phyloP scores from a whole-genome alignment of 768 basidiomycete genomes.

The Leccinum variicolor region DNA sequence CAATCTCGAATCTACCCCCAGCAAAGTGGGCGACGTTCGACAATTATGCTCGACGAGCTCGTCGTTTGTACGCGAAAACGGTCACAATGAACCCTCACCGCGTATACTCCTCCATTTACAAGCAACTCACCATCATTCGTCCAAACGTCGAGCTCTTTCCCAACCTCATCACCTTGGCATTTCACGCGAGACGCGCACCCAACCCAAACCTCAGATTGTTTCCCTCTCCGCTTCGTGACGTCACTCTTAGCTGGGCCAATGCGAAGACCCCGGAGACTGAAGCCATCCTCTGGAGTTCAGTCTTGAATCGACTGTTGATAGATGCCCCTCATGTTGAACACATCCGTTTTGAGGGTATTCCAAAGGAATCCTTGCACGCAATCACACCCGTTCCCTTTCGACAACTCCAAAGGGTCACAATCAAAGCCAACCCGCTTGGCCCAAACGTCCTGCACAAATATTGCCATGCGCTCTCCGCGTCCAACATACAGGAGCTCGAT shows the following conservation, averaged over 20 bases:
- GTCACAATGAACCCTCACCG: slow-evolving; percentile 26
- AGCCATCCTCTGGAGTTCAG: slow-evolving; percentile 17
- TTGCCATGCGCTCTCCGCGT: slow-evolving; percentile 18
- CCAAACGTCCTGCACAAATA: slow-evolving; percentile 27
- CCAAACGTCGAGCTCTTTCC: slow-evolving; percentile 25
- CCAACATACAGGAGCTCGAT: slow-evolving; percentile 19
- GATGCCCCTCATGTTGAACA: slow-evolving; percentile 22
- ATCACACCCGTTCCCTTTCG: slow-evolving; percentile 18
- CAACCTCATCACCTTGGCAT: slow-evolving; percentile 13
- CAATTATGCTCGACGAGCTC: slow-evolving; percentile 20
- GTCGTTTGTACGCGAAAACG: slow-evolving; percentile 24
- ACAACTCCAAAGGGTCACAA: slow-evolving; percentile 18
- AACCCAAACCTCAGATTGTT: slow-evolving; percentile 15
- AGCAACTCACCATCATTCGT: slow-evolving; percentile 18
- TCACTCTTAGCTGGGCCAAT: slow-evolving; percentile 22
- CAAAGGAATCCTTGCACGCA: slow-evolving; percentile 14
- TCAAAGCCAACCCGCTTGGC: slow-evolving; percentile 19
- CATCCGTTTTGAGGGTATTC: slow-evolving; percentile 24
- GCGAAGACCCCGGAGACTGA: slow-evolving; percentile 11
- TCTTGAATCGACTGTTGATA: slow-evolving; percentile 16
- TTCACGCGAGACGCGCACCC: slow-evolving; percentile 16
- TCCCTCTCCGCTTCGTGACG: slow-evolving; percentile 20
- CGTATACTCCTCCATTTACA: slow-evolving; percentile 26
- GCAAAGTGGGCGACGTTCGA: slow-evolving; percentile 21
- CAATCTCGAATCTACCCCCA: slow-evolving; percentile 3